Conservation (phyloP, 345 rosid genomes). For the Tarenaya hassleriana region DNA sequence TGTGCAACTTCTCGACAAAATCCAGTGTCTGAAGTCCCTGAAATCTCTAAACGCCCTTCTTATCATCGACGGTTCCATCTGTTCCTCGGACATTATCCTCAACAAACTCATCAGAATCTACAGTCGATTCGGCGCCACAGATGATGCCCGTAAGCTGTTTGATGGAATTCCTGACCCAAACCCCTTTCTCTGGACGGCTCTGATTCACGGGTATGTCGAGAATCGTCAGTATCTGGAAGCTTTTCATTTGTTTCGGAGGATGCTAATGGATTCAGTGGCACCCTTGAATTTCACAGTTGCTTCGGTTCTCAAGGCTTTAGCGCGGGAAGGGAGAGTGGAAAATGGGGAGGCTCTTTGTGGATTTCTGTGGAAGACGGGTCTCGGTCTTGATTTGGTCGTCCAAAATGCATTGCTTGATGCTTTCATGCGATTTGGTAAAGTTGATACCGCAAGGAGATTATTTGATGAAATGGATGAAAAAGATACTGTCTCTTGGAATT, state of each 20-base stretch:
- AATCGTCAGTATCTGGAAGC: conserved; percentile 11
- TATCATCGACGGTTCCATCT: conserved; percentile 1
- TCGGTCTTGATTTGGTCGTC: conserved; percentile 24
- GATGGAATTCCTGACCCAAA: conserved; percentile 34
- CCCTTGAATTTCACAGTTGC: conserved; percentile 29
- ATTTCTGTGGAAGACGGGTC: conserved; percentile 23
- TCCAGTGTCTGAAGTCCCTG: conserved; percentile 15
- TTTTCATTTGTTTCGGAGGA: conserved; percentile 11
- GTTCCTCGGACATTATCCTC: conserved; percentile 16
- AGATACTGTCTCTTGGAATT: conserved; percentile 33
- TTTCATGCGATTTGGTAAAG: conserved; percentile 28
- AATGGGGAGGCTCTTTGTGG: conserved; percentile 23
- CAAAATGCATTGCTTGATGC: conserved; percentile 27
- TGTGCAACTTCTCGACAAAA: conserved; percentile 10
- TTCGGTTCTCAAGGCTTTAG: conserved; percentile 21
- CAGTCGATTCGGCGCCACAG: conserved; percentile 8
- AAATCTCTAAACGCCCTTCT: conserved; percentile 19
- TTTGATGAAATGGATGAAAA: conserved; percentile 33
- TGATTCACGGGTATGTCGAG: conserved; percentile 30
- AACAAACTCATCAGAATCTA: conserved; percentile 23
- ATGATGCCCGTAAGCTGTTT: conserved; percentile 23
- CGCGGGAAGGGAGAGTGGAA: conserved; percentile 16
- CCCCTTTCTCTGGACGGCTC: conserved; percentile 27
- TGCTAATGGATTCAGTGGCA: conserved; percentile 12
- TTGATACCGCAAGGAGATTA: conserved; percentile 20